Conservation (phyloP, 352 stramenopile species). For the Phytophthora parvispora region DNA sequence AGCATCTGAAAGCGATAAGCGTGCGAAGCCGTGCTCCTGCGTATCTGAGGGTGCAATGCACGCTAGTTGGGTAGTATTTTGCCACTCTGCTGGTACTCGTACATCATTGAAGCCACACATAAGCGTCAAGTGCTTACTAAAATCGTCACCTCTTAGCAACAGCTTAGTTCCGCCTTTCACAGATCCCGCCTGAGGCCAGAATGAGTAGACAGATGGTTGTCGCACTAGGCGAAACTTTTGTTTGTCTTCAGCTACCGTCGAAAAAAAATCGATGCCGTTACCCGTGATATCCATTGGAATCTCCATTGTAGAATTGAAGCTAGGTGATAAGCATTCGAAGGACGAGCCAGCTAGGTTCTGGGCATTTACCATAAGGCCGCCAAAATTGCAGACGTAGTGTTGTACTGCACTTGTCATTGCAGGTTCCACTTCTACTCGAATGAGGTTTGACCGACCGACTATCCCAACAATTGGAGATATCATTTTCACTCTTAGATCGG, state of each 20-base stretch:
- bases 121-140: constrained; percentile 27
- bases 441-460: constrained; percentile 18
- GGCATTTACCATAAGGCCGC: constrained; percentile 1
- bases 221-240: constrained; percentile 32
- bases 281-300: constrained; percentile 38
- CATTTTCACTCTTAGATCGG: constrained; percentile 26
- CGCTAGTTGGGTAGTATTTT: constrained; percentile 39
- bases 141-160: constrained; percentile 36
- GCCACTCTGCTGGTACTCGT: constrained; percentile 12
- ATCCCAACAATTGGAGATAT: constrained; percentile 36
- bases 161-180: constrained; percentile 46
- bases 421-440: constrained; percentile 28
- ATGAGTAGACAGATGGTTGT: constrained; percentile 29
- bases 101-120: constrained; percentile 44
- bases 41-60: constrained; percentile 33
- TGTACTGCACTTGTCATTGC: neutral
- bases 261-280: constrained; percentile 60
- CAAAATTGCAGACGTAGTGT: constrained; percentile 50
- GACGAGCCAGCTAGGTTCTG: constrained; percentile 8
- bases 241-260: constrained; percentile 4
- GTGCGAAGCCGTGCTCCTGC: constrained; percentile 4
- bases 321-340: constrained; percentile 36
- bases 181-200: constrained; percentile 40
- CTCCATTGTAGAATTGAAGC: neutral
- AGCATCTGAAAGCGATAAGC: constrained; percentile 33